phyloP scores from a whole-genome alignment of 768 basidiomycete species.

The Boletus tylopilopsis region DNA sequence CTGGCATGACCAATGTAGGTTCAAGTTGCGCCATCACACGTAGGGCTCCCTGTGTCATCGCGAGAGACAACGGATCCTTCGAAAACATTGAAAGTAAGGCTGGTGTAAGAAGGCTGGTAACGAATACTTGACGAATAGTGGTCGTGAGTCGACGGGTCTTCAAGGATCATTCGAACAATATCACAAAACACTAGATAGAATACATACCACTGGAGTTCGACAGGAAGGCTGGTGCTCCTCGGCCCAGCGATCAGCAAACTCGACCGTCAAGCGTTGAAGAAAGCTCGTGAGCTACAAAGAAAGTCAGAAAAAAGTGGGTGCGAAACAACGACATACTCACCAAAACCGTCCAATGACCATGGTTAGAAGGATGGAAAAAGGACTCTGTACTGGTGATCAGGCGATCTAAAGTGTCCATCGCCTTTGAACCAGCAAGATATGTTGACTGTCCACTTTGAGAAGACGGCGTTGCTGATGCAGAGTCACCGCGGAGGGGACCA shows the following conservation, averaged over 20 bases:
- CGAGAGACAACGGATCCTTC: constrained; percentile 76
- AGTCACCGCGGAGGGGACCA: constrained; percentile 51
- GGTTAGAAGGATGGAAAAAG: constrained; percentile 95
- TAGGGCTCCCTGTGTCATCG: constrained; percentile 77
- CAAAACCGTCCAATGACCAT: constrained; percentile 70
- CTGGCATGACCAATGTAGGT: constrained; percentile 83
- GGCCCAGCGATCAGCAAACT: constrained; percentile 75
- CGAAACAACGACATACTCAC: constrained; percentile 8
- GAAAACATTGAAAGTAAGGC: constrained; percentile 89
- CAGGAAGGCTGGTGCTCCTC: constrained; percentile 77
- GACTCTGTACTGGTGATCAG: constrained; percentile 90
- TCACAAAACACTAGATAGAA: neutral
- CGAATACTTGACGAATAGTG: constrained; percentile 77
- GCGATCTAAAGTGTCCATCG: constrained; percentile 82
- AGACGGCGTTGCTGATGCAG: constrained; percentile 58
- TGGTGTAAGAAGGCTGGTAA: constrained; percentile 76
- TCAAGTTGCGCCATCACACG: constrained; percentile 77
- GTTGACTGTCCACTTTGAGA: constrained; percentile 50
- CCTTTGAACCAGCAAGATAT: constrained; percentile 79
- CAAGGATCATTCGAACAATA: neutral
- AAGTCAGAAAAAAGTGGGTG: constrained; percentile 7
- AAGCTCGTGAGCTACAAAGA: constrained; percentile 67
- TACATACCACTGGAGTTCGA: constrained; percentile 66
- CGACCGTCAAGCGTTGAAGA: constrained; percentile 67
- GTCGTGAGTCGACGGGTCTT: constrained; percentile 77